Conservation (phyloP, 768 basidiomycete genomes). For the Pulveroboletus frians region DNA sequence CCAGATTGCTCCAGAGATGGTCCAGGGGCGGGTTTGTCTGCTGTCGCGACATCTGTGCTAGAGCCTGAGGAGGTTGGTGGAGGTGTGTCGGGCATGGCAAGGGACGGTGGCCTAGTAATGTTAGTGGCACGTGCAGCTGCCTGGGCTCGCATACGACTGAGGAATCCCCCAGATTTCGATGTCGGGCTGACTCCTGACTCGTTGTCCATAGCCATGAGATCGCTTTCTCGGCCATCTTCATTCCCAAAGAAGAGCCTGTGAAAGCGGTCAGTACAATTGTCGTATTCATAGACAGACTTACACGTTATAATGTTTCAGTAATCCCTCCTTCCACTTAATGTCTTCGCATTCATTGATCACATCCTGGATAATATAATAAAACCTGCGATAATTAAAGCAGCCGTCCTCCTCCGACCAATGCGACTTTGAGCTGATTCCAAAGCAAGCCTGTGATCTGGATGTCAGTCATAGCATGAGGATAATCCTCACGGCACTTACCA, state of each 20-base stretch:
- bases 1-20: too few species aligned
- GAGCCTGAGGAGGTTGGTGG: too few species aligned
- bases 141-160: background rate
- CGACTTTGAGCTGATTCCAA: slow-evolving; percentile 1
- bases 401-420: slow-evolving; percentile 6
- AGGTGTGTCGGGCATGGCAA: too few species aligned
- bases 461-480: background rate
- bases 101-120: background rate
- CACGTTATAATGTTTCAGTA: background rate
- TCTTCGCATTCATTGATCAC: background rate
- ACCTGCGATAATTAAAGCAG: slow-evolving; percentile 2
- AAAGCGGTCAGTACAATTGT: background rate
- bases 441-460: background rate
- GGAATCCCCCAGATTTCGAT: background rate
- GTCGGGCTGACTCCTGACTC: too few species aligned
- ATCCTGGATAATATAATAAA: background rate
- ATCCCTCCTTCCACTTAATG: background rate
- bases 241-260: background rate
- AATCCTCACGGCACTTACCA: background rate
- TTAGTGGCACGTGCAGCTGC: background rate
- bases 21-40: too few species aligned
- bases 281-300: background rate
- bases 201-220: background rate
- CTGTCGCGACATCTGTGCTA: too few species aligned
- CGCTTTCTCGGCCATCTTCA: background rate